Evolutionary conservation across 1,139 yeast genomes (phyloP).

Genomic region (Debaryomycetaceae sp.): DNA sequence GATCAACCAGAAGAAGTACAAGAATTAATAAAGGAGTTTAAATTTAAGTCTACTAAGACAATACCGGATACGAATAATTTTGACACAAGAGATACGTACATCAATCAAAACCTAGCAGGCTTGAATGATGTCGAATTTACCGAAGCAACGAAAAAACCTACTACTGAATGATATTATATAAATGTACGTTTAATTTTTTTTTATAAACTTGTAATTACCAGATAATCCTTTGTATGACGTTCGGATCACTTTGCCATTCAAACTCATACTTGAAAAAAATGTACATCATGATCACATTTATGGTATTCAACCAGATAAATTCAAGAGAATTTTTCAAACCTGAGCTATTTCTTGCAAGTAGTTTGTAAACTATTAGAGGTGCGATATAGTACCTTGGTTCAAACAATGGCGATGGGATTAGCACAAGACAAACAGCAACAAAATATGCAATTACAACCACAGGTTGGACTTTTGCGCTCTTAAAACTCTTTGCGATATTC

Average conservation of each 20-base stretch:
- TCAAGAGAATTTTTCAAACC: slow-evolving; percentile 47
- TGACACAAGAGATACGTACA: slow-evolving; percentile 8
- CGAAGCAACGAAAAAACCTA: not conserved
- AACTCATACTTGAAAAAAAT: slow-evolving; percentile 65
- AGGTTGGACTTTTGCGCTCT: slow-evolving; percentile 19
- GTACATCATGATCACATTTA: slow-evolving; percentile 51
- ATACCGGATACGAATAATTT: slow-evolving; percentile 3
- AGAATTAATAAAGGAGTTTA: slow-evolving; percentile 22
- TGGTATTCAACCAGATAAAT: slow-evolving; percentile 53
- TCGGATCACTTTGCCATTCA: slow-evolving; percentile 62
- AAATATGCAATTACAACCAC: slow-evolving; percentile 45
- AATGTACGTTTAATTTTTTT: not conserved
- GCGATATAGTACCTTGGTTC: slow-evolving; percentile 91
- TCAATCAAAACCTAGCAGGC: slow-evolving; percentile 4
- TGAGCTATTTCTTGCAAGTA: slow-evolving; percentile 43
- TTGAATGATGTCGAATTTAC: not conserved
- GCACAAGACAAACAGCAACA: slow-evolving; percentile 53
- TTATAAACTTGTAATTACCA: slow-evolving; percentile 50
- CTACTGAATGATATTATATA: slow-evolving; percentile 3
- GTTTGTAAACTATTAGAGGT: slow-evolving; percentile 74
- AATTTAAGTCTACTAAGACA: slow-evolving; percentile 5
- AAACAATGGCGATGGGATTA: slow-evolving; percentile 85
- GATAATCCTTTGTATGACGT: slow-evolving; percentile 69
- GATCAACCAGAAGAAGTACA: slow-evolving; percentile 16
- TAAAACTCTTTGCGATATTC: slow-evolving; percentile 30